Base-by-base conservation (phyloP, 2,329 filamentous ascomycete genomes). In the Trichoderma sp. region DNA sequence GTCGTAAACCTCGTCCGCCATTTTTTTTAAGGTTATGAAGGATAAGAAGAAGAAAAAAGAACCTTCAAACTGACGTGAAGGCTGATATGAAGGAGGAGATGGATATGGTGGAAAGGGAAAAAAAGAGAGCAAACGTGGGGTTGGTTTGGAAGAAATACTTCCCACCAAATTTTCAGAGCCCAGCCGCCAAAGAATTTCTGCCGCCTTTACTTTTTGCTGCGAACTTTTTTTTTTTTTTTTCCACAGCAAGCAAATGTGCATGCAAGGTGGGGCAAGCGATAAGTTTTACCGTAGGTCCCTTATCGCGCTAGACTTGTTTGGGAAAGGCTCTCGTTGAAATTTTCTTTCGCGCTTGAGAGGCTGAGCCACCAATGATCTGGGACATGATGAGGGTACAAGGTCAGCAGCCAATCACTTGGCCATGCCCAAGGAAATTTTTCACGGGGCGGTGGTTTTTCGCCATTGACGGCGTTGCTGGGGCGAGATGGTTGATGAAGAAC, bases 1-100 rank as follows among this genome's bases (percentile, higher is more conserved):
- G 87, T 99, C 97, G 88, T 98, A 99, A 84, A 97, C 93, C 93
- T 98, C 96, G 87, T 98, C 95, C 87, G 94, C 93, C 96, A 98
- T 98, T 85, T 88, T 94, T 73, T 73, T 24, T 29, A 50, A 9
- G 59, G 60, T 6, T 50, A 53, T 72, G 59, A 63, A 64, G 35
- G 24, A 71, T 62, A 18, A 69, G 35, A 62, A 62, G n/a, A 27
- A 71, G 29, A 35, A 63, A 50, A 71, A 63, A 63, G 53, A 41
- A 35, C 69, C 60, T 73, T 81, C 78, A 60, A n/a, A 80, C 76
- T 78, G 64, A 38, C 56, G 69, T 73, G 69, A 73, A 73, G 81
- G 79, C 76, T 79, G 80, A 76, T 76, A 79, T 75, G 75, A 76
- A 79, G 77, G 77, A 75, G 78, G 72, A 50, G 79, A 79, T 77